These are phyloP conservation scores for Calocybe indica DNA, from an alignment of 768 basidiomycete genomes.

Conservation along the genomic window DNA sequence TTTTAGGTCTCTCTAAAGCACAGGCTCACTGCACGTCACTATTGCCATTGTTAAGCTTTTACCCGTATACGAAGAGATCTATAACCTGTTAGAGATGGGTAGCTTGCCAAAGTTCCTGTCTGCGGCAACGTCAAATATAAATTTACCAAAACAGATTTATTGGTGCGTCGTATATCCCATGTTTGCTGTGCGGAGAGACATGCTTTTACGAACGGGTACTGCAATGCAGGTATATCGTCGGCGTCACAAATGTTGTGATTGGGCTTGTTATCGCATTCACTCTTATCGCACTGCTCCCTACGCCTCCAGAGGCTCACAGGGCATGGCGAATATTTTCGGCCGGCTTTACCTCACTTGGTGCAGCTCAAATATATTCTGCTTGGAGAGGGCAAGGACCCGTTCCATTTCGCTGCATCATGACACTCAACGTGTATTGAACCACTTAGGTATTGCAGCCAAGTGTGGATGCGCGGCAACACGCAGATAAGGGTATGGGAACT, in stretches of 20 bases:
- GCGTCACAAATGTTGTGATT: slow-evolving; percentile 16
- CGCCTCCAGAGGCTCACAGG: slow-evolving; percentile 14
- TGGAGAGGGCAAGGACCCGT: slow-evolving; percentile 22
- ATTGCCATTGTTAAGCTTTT: slow-evolving; percentile 18
- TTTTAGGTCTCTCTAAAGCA: not conserved
- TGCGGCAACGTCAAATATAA: slow-evolving; percentile 25
- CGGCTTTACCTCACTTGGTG: slow-evolving; percentile 21
- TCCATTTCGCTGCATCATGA: not conserved
- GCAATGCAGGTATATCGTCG: slow-evolving; percentile 22
- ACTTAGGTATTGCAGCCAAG: slow-evolving; percentile 25
- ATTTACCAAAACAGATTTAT: slow-evolving; percentile 27
- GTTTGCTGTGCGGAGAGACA: not conserved
- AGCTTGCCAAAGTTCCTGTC: slow-evolving; percentile 27
- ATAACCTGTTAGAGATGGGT: slow-evolving; percentile 19
- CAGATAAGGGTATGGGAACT: slow-evolving; percentile 36
- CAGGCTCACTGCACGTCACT: not conserved
- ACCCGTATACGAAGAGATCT: slow-evolving; percentile 26
- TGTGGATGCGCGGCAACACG: slow-evolving; percentile 25
- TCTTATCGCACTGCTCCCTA: slow-evolving; percentile 20
- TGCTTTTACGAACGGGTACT: too few species aligned
- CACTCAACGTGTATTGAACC: not conserved
- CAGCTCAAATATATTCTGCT: slow-evolving; percentile 25
- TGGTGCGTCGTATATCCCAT: slow-evolving; percentile 16
- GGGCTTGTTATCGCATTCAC: slow-evolving; percentile 19
- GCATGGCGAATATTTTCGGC: slow-evolving; percentile 27